Conservation (phyloP, 495 filamentous ascomycete genomes). For the Xylaria cubensis region DNA sequence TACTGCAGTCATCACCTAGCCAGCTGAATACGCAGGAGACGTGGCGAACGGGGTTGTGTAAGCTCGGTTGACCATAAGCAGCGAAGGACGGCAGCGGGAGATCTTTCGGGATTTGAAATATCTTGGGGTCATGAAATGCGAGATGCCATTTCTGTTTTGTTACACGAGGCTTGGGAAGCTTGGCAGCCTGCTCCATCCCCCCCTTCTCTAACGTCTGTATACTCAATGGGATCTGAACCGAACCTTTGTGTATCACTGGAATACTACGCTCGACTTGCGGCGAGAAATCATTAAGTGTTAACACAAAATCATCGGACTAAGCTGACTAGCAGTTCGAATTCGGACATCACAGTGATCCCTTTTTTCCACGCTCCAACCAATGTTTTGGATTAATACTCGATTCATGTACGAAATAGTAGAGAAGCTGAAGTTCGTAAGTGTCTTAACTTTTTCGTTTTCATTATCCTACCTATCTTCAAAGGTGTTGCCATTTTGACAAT, state of each 20-base stretch:
- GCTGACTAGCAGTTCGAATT: neutral
- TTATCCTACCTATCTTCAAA: neutral
- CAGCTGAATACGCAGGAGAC: neutral
- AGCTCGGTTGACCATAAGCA: neutral
- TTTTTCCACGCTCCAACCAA: neutral
- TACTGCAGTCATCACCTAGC: neutral
- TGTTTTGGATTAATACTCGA: neutral
- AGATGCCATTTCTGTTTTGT: neutral
- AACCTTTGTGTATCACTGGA: neutral
- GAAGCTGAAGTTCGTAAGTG: too few relatives aligned
- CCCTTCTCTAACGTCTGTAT: neutral
- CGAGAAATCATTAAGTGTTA: neutral
- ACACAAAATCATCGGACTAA: neutral
- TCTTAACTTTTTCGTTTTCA: neutral
- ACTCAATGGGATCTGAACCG: neutral
- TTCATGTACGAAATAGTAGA: neutral
- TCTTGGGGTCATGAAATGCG: neutral
- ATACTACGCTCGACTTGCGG: neutral
- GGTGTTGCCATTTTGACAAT: neutral
- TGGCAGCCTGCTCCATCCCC: neutral
- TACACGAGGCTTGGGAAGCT: neutral
- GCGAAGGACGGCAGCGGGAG: neutral
- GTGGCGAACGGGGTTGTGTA: neutral
- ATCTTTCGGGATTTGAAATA: neutral
- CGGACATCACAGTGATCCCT: neutral